Evolutionary conservation across 495 filamentous ascomycete species (phyloP).

Genomic region (Parachaetomium inaequale): DNA sequence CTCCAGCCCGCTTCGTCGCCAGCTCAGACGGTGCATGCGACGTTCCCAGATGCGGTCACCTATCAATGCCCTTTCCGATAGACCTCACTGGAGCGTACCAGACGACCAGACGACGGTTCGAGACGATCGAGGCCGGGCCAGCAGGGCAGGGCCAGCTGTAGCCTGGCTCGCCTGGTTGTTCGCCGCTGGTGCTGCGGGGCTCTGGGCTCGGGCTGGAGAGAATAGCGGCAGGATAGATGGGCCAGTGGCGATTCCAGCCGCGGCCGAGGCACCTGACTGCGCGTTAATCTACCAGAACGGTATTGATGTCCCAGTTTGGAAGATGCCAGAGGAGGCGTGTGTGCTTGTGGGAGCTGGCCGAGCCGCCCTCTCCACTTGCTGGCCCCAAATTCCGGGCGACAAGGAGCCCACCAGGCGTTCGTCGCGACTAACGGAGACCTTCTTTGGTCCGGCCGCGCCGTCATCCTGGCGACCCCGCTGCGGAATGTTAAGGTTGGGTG

Average conservation of each 20-base stretch:
- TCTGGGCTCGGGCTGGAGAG: conserved; percentile 12
- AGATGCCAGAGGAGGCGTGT: not conserved
- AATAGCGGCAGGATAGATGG: conserved; percentile 16
- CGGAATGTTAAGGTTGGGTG: not conserved
- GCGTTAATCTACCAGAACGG: conserved; percentile 25
- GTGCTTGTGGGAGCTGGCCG: not conserved
- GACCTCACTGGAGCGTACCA: conserved; percentile 13
- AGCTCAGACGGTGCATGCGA: conserved; percentile 25
- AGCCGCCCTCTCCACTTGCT: conserved; percentile 5
- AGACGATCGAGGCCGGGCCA: not conserved
- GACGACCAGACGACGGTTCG: not conserved
- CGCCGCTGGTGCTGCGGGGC: not conserved
- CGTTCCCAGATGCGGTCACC: conserved; percentile 20
- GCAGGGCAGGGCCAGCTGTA: not conserved
- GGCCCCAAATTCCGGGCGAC: conserved; percentile 3
- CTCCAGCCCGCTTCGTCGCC: conserved; percentile 9
- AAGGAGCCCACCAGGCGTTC: conserved; percentile 2
- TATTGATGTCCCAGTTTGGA: conserved; percentile 9
- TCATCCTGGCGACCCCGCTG: not conserved
- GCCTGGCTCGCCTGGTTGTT: not conserved
- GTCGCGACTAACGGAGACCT: conserved; percentile 6
- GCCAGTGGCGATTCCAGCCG: conserved; percentile 26
- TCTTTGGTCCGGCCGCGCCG: conserved; percentile 1
- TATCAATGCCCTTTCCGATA: conserved; percentile 23
- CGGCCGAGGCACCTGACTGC: conserved; percentile 26